Evolutionary conservation across 768 basidiomycete genomes (phyloP).

Genomic region (Suillus occidentalis): DNA sequence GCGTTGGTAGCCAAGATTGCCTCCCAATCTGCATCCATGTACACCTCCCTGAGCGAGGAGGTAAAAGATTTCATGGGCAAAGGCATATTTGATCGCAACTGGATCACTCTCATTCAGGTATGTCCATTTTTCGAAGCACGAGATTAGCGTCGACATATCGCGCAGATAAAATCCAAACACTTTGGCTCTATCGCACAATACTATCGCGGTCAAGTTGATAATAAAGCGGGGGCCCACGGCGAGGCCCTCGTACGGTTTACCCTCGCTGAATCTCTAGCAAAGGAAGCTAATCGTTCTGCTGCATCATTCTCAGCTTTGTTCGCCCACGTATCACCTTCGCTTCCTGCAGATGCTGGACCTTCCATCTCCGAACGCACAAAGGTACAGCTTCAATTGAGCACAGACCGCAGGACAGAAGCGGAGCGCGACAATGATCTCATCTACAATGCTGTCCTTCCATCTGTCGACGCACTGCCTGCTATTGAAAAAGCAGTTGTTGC

Average conservation of each 20-base stretch:
- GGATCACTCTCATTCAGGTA: constrained; percentile 86
- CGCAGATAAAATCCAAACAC: constrained; percentile 87
- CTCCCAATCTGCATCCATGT: constrained; percentile 79
- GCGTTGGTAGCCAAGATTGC: constrained; percentile 83
- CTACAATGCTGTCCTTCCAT: constrained; percentile 87
- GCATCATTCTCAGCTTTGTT: constrained; percentile 71
- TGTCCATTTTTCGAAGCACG: constrained; percentile 11
- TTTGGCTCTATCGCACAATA: constrained; percentile 87
- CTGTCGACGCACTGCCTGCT: constrained; percentile 71
- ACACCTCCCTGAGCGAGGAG: constrained; percentile 81
- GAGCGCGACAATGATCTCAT: constrained; percentile 94
- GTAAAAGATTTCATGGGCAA: constrained; percentile 97
- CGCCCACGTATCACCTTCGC: constrained; percentile 71
- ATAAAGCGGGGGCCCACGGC: constrained; percentile 76
- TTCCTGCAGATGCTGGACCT: constrained; percentile 83
- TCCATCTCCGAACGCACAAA: constrained; percentile 84
- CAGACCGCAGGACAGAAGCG: constrained; percentile 74
- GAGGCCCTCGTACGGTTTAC: constrained; percentile 80
- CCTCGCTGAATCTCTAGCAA: constrained; percentile 75
- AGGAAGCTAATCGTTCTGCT: constrained; percentile 76
- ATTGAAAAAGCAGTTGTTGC: constrained; percentile 86
- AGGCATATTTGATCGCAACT: constrained; percentile 92
- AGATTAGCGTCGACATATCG: constrained; percentile 8
- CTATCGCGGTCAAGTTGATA: constrained; percentile 80
- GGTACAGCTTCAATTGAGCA: constrained; percentile 72